Evolutionary conservation across 306 rosid species (phyloP).

Genomic region (Cucurbita maxima): DNA sequence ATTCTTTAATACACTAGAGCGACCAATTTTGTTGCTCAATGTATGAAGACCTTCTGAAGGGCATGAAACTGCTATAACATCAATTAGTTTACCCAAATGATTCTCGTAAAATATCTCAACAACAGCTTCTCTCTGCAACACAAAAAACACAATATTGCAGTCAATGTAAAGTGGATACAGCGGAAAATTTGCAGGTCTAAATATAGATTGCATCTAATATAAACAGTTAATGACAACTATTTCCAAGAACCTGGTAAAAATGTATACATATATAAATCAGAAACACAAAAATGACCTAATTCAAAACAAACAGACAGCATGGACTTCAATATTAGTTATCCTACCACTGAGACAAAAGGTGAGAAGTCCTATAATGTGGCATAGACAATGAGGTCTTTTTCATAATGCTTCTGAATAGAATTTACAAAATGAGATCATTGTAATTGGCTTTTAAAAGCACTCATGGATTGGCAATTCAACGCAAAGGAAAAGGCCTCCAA

Average conservation of each 20-base stretch:
- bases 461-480: not conserved
- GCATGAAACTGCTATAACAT: conserved; percentile 57
- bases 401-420: not conserved
- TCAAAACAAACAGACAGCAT: not conserved
- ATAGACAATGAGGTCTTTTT: not conserved
- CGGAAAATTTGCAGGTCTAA: conserved; percentile 7
- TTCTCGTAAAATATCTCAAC: conserved; percentile 83
- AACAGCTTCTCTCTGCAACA: conserved; percentile 68
- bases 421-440: not conserved
- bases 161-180: conserved; percentile 13
- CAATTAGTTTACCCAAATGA: conserved; percentile 73
- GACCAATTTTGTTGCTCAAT: conserved; percentile 20
- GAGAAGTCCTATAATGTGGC: not conserved
- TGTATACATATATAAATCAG: not conserved
- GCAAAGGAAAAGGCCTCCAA: not conserved
- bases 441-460: not conserved
- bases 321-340: not conserved
- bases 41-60: conserved; percentile 39
- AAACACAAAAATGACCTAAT: not conserved
- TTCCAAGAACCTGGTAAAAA: not conserved
- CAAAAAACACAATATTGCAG: not conserved
- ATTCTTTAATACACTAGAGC: conserved; percentile 25
- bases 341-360: not conserved
- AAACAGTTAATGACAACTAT: not conserved
- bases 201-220: not conserved